Evolutionary conservation across 2,329 filamentous ascomycete genomes (phyloP).

Genomic region (Chrysoporthe cubensis): DNA sequence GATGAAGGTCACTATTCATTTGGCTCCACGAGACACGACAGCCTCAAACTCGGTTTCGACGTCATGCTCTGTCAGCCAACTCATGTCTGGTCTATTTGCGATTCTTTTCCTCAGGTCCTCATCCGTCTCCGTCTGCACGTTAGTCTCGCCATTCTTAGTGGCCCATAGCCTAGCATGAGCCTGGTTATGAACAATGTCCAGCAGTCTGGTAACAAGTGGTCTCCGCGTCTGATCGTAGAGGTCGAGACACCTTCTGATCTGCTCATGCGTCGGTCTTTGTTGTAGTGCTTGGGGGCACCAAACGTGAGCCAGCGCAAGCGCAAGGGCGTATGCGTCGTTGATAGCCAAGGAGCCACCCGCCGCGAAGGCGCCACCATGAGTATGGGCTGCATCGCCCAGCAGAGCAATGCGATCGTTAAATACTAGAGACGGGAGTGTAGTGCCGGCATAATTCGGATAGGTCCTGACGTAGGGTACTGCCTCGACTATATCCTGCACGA

Average conservation of each 20-base stretch:
- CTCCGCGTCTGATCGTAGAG: constrained; percentile 42
- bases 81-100: not conserved
- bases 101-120: constrained; percentile 42
- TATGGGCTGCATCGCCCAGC: constrained; percentile 44
- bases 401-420: constrained; percentile 38
- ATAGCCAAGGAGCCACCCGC: constrained; percentile 43
- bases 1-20: too few species aligned
- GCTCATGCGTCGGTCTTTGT: not conserved
- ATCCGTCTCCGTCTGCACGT: constrained; percentile 39
- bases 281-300: not conserved
- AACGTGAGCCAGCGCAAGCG: constrained; percentile 31
- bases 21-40: not conserved
- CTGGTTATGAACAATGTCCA: constrained; percentile 37
- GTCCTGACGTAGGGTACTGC: constrained; percentile 35
- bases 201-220: constrained; percentile 40
- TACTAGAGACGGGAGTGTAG: constrained; percentile 37
- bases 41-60: not conserved
- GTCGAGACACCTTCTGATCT: constrained; percentile 29
- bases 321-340: constrained; percentile 43
- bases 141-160: not conserved
- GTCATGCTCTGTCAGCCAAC: not conserved
- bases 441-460: constrained; percentile 41
- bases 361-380: constrained; percentile 38
- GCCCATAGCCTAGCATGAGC: constrained; percentile 22
- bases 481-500: constrained; percentile 39